Base-by-base conservation (phyloP, 2,329 filamentous ascomycete genomes). In the Epichloe hybrida region DNA sequence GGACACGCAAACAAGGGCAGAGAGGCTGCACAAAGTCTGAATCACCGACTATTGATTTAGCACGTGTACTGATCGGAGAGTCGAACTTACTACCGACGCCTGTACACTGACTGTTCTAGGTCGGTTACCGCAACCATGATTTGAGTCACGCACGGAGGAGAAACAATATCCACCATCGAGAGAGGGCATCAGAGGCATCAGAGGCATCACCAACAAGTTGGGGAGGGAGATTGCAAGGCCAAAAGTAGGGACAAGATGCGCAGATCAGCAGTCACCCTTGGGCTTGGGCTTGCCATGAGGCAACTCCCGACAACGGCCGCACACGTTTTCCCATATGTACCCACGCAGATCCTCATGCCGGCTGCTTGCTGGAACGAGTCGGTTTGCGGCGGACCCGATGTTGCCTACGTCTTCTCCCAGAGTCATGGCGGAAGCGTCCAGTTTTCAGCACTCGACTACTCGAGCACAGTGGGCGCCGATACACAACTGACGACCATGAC, bases 331-430 rank as follows among this genome's bases (percentile, higher is more conserved):
- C 88, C 88, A 27, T 95, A 94, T 70, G 81, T 83, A 50, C 85
- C 88, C 3, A 88, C 88, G 0, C 80, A 78, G 34, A 75, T 94
- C 49, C 76, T 91, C 52, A 73, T 81, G 44, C 72, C 76, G 6
- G 61, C 66, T 52, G 50, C 57, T n/a, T 67, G 66, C 52, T 64
- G 71, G 49, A 72, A 76, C 54, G 65, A 69, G 21, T 69, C 59
- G 36, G 51, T 57, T 34, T 64, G 61, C 60, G 60, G 58, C 55
- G 64, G 57, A 50, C 64, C 56, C 54, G 72, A 79, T 17, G 63
- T 79, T 35, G 81, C 81, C 53, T 95, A 93, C 65, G 74, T 91
- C 56, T 81, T 95, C 59, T 71, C 75, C 36, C 76, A 84, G 12
- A 70, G 67, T 35, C 67, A 72, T 38, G 60, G 58, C 51, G 60